phyloP scores from a whole-genome alignment of 2,329 filamentous ascomycete species.

The Nemania serpens region DNA sequence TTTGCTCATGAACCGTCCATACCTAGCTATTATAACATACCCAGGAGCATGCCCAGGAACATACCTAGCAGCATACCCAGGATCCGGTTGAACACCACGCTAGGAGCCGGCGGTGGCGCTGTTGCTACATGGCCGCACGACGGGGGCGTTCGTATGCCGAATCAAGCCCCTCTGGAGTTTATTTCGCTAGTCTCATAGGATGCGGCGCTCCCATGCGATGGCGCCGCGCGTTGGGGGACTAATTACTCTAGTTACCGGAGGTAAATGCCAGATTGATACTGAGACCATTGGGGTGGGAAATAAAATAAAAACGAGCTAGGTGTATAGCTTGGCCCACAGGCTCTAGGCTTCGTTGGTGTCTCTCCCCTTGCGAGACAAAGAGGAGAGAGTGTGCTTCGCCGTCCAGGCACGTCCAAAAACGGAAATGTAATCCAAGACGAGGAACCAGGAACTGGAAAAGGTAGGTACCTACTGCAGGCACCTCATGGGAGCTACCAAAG shows the following conservation, averaged over 20 bases:
- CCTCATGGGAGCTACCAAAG: too few species aligned
- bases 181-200: conserved; percentile 17
- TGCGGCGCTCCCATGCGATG: conserved; percentile 9
- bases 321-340: background rate
- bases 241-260: conserved; percentile 6
- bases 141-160: conserved; percentile 16
- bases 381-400: background rate
- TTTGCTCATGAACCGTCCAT: background rate
- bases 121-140: conserved; percentile 14
- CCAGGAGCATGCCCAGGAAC: background rate
- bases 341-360: background rate
- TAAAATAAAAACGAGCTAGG: background rate
- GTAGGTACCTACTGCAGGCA: background rate
- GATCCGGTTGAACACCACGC: background rate
- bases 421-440: background rate
- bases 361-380: conserved; percentile 14
- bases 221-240: conserved; percentile 7
- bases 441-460: background rate
- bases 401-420: too few species aligned
- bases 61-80: too few species aligned
- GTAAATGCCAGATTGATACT: background rate
- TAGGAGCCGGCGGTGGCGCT: conserved; percentile 16
- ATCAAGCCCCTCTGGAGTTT: conserved; percentile 24
- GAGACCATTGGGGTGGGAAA: background rate
- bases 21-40: background rate